Conservation (phyloP, 2,329 filamentous ascomycete species). For the Parascedosporium putredinis region DNA sequence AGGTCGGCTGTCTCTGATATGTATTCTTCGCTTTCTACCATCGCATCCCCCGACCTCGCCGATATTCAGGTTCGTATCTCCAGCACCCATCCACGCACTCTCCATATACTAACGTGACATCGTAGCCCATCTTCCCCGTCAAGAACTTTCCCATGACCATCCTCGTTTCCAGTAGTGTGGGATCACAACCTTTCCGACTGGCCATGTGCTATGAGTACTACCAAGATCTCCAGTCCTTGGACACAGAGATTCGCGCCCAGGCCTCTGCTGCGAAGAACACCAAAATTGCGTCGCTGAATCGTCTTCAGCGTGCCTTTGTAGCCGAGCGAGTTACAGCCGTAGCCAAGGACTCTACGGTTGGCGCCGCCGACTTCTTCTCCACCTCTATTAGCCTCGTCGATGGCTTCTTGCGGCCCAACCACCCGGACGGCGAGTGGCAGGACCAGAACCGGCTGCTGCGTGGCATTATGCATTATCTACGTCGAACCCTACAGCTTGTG, state of each 20-base stretch:
- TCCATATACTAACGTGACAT: conserved; percentile 8
- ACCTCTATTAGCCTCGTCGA: conserved; percentile 26
- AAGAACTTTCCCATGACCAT: conserved; percentile 45
- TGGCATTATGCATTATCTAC: conserved; percentile 41
- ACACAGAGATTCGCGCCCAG: conserved; percentile 30
- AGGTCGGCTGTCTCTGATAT: conserved; percentile 23
- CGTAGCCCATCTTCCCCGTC: conserved; percentile 46
- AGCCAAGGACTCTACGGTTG: conserved; percentile 50
- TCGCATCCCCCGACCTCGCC: conserved; percentile 19
- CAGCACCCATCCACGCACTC: conserved; percentile 7
- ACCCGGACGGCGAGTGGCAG: conserved; percentile 6
- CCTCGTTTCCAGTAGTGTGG: conserved; percentile 25
- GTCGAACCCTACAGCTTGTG: conserved; percentile 39
- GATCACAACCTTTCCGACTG: conserved; percentile 34
- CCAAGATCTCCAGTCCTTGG: conserved; percentile 31
- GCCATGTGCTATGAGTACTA: conserved; percentile 41
- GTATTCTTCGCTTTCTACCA: conserved; percentile 22
- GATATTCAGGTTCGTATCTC: conserved; percentile 33
- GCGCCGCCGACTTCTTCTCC: conserved; percentile 39
- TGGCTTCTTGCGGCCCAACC: conserved; percentile 28
- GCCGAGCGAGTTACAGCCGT: conserved; percentile 43
- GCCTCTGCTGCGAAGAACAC: conserved; percentile 30
- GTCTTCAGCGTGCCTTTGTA: conserved; percentile 50
- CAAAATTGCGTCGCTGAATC: conserved; percentile 44
- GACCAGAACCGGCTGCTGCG: conserved; percentile 18